These are phyloP conservation scores for Helianthus tuberosus DNA, from an alignment of 129 eudicot species.

Conservation along the genomic window DNA sequence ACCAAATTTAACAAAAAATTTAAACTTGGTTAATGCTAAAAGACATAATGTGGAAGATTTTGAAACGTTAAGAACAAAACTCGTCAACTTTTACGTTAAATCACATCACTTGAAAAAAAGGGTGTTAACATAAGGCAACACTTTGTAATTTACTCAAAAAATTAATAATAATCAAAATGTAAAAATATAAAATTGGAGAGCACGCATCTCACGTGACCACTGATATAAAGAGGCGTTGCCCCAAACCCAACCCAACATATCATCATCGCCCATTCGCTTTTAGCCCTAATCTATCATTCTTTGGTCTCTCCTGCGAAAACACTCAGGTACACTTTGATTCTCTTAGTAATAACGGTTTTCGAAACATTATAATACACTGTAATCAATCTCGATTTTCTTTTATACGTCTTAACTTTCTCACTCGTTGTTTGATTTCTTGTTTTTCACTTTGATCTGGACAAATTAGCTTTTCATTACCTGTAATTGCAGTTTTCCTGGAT, in stretches of 20 bases:
- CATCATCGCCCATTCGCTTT: neutral
- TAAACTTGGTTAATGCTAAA: too few species aligned
- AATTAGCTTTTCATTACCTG: neutral
- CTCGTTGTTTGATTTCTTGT: neutral
- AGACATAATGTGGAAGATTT: too few species aligned
- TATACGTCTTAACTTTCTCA: neutral
- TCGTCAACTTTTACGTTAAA: too few species aligned
- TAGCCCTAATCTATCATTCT: neutral
- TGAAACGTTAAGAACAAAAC: too few species aligned
- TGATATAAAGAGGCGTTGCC: neutral
- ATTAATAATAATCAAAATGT: too few species aligned
- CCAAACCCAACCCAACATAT: neutral
- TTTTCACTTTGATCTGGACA: neutral
- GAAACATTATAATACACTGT: neutral
- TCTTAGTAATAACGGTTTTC: neutral
- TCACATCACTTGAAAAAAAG: too few species aligned
- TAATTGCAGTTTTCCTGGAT: neutral
- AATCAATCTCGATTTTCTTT: neutral
- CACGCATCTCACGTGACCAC: constrained; percentile 5
- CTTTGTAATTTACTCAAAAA: too few species aligned
- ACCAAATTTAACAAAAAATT: too few species aligned
- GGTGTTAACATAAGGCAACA: too few species aligned
- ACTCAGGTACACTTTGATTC: neutral
- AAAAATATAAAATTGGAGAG: too few species aligned
- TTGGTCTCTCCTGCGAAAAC: neutral